phyloP scores from a whole-genome alignment of 169 alveolate species.

The Eimeria zaria region DNA sequence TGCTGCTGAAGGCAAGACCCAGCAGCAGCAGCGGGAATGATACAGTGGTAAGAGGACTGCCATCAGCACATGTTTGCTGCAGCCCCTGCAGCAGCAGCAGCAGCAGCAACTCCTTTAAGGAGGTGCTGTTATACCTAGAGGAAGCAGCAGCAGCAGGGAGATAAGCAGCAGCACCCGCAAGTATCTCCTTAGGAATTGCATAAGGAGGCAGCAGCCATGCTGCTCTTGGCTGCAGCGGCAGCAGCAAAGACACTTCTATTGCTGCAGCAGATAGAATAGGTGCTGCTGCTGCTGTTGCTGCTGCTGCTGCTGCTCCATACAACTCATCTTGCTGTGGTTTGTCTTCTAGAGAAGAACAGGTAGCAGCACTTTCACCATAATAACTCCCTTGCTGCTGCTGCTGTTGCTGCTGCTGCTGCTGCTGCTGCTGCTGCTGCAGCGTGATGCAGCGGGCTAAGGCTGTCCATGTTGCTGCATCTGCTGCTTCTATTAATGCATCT shows the following conservation, averaged over 20 bases:
- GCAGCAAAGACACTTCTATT: conserved; percentile 28
- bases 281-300: conserved; percentile 55
- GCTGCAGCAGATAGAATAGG: conserved; percentile 37
- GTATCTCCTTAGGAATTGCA: conserved; percentile 35
- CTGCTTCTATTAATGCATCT: conserved; percentile 70
- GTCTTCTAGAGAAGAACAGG: background rate
- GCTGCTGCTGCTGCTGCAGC: conserved; percentile 64
- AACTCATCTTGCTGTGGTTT: background rate
- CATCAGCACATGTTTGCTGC: conserved; percentile 50
- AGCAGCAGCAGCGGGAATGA: conserved; percentile 67
- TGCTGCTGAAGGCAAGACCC: conserved; percentile 41
- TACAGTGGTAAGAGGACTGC: background rate
- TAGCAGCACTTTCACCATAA: background rate
- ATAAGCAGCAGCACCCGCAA: background rate
- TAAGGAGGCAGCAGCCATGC: conserved; percentile 82
- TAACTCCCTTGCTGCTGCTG: conserved; percentile 4
- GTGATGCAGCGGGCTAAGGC: conserved; percentile 16
- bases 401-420: conserved; percentile 19
- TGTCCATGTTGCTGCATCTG: conserved; percentile 79
- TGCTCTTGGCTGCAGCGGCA: conserved; percentile 55
- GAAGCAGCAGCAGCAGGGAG: conserved; percentile 48
- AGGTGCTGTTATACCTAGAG: conserved; percentile 46
- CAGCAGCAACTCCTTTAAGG: conserved; percentile 66
- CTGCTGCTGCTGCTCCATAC: conserved; percentile 49
- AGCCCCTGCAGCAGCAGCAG: conserved; percentile 81